These are phyloP conservation scores for Escovopsis sp. DNA, from an alignment of 2,329 filamentous ascomycete species.

Conservation along the genomic window DNA sequence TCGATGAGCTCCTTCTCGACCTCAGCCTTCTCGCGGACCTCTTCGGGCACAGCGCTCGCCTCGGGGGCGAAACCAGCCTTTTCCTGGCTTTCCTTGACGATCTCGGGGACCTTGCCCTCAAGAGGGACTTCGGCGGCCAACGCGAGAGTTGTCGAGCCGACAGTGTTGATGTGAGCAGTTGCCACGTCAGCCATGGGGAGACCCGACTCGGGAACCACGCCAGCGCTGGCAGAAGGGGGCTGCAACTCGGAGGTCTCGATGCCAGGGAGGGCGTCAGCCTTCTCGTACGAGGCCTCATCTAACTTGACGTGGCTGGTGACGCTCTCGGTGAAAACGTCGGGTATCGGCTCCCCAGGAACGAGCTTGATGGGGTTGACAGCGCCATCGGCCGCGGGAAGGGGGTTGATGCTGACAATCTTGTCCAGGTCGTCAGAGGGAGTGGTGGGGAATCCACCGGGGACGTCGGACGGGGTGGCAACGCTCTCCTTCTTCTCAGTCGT, in stretches of 20 bases:
- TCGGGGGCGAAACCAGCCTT: conserved; percentile 51
- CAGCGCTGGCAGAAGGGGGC: conserved; percentile 42
- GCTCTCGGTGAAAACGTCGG: conserved; percentile 54
- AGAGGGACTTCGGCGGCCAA: conserved; percentile 55
- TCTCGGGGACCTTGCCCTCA: conserved; percentile 30
- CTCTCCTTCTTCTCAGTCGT: conserved; percentile 3
- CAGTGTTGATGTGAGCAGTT: conserved; percentile 37
- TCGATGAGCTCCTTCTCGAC: conserved; percentile 57
- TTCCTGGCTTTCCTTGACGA: conserved; percentile 59
- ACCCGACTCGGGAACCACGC: conserved; percentile 70
- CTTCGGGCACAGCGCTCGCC: conserved; percentile 48
- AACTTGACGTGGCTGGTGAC: conserved; percentile 57
- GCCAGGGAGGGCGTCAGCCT: conserved; percentile 50
- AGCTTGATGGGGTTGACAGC: conserved; percentile 69
- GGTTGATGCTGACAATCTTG: conserved; percentile 42
- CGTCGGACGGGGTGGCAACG: conserved; percentile 19
- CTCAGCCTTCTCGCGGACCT: conserved; percentile 55
- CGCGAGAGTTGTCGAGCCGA: conserved; percentile 48
- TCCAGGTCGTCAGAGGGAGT: conserved; percentile 45
- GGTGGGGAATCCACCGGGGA: conserved; percentile 41
- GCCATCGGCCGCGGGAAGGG: conserved; percentile 46
- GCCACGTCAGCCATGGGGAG: conserved; percentile 43
- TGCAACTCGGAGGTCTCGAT: conserved; percentile 22
- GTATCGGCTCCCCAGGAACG: conserved; percentile 67
- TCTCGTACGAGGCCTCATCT: conserved; percentile 78